Percentiles rank a stretch among this genome's conserved stretches.
Conservation (phyloP, 257 asterid genomes). For the Capsicum chinense region DNA sequence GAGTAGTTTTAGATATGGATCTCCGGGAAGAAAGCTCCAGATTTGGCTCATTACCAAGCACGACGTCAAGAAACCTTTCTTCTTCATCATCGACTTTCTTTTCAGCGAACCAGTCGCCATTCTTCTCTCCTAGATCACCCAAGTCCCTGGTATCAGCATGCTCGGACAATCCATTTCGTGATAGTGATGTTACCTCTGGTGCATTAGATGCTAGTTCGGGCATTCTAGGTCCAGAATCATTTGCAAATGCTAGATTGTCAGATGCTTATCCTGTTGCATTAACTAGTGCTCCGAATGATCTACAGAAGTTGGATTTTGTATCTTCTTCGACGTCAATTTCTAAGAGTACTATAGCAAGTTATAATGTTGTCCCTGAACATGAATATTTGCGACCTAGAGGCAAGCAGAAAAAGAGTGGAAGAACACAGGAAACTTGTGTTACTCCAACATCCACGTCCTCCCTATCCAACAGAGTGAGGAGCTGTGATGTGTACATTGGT, state of each 20-base stretch:
- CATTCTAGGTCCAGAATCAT: slow-evolving; percentile 44
- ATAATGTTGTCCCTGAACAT: slow-evolving; percentile 43
- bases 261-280: slow-evolving; percentile 48
- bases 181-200: slow-evolving; percentile 42
- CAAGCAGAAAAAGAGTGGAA: slow-evolving; percentile 54
- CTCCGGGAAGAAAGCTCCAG: slow-evolving; percentile 63
- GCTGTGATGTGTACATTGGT: slow-evolving; percentile 85
- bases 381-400: slow-evolving; percentile 50
- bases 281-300: slow-evolving; percentile 45
- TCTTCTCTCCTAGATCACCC: slow-evolving; percentile 80
- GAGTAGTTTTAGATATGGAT: slow-evolving; percentile 60
- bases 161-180: slow-evolving; percentile 36
- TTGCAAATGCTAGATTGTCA: slow-evolving; percentile 43
- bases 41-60: slow-evolving; percentile 54
- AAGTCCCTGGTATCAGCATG: slow-evolving; percentile 36
- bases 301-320: slow-evolving; percentile 50
- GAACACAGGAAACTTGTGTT: slow-evolving; percentile 51
- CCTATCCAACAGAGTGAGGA: slow-evolving; percentile 63
- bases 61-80: slow-evolving; percentile 79
- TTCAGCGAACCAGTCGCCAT: slow-evolving; percentile 94
- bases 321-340: slow-evolving; percentile 62
- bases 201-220: slow-evolving; percentile 39
- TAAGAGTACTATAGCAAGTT: slow-evolving; percentile 51
- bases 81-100: slow-evolving; percentile 91
- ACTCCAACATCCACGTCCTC: slow-evolving; percentile 59